Evolutionary conservation across 768 basidiomycete genomes (phyloP), one percentile per base, ranked within the genome.

Genomic region (Cystofilobasidium macerans): DNA sequence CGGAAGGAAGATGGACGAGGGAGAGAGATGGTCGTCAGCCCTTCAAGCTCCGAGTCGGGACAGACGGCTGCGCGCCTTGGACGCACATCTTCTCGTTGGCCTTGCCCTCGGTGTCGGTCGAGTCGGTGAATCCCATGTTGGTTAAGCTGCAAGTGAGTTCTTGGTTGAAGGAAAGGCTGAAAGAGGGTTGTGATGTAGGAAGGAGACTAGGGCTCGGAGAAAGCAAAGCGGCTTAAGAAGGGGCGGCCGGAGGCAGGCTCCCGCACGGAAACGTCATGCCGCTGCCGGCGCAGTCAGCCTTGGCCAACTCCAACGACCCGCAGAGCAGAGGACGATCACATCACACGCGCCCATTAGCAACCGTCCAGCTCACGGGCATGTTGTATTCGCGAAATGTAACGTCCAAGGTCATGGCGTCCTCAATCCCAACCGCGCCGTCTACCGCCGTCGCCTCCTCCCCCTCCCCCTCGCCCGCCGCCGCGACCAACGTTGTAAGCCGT

Each of bases 61-160:
- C 28, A 30, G 6, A 16, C 28, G 32, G 5, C 18, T 6, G 28
- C 26, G 28, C 9, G 32, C 13, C 9, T 16, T 4, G 28, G 7
- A 32, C 51, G 26, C 51, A 54, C 51, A 54, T 54, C 5, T 54
- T 54, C 51, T 54, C 5, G 51, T 54, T 54, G 51, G 51, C 51
- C 9, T 18, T 42, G 42, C 42, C 42, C 42, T 42, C 42, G 42
- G 9, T 16, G 51, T 20, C 26, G 51, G 3, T 16, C 4, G 28
- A 11, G 28, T 54, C 32, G 51, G 4, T 30, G 45, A 22, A 48
- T 11, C 12, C 45, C 12, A 13, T 18, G 51, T 30, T 54, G 51
- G 30, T 5, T 28, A 8, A 8, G 24, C 28, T n/a, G 7, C 22
- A 20, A 43, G 18, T 22, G 6, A n/a, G 11, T 6, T 47, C 22